phyloP scores from a whole-genome alignment of 2,329 filamentous ascomycete genomes.

The Dactylellina drechsleri region DNA sequence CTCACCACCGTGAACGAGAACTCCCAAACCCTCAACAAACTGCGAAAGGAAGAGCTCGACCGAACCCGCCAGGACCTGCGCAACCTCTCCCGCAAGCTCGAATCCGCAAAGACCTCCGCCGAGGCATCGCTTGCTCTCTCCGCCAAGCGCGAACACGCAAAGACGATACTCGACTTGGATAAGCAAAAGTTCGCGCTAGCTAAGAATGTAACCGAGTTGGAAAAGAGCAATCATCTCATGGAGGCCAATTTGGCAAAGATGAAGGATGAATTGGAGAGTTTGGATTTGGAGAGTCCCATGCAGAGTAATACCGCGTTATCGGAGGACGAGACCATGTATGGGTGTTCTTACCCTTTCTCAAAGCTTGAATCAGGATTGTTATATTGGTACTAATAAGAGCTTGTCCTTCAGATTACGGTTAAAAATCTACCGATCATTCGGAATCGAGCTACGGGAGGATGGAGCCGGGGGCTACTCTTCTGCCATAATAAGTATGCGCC shows the following conservation, averaged over 20 bases:
- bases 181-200: conserved; percentile 88
- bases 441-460: conserved; percentile 88
- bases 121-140: conserved; percentile 53
- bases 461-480: conserved; percentile 82
- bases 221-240: conserved; percentile 76
- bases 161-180: conserved; percentile 89
- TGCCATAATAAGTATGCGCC: conserved; percentile 64
- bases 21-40: conserved; percentile 81
- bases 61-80: conserved; percentile 55
- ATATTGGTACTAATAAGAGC: conserved; percentile 12
- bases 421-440: conserved; percentile 89
- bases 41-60: conserved; percentile 69
- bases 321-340: conserved; percentile 61
- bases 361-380: not conserved
- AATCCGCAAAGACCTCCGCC: conserved; percentile 55
- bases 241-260: conserved; percentile 70
- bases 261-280: conserved; percentile 65
- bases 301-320: conserved; percentile 58
- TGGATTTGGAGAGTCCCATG: conserved; percentile 57
- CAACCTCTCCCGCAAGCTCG: conserved; percentile 55
- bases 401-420: conserved; percentile 72
- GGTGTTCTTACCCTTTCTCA: not conserved
- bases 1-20: conserved; percentile 86
- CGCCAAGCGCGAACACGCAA: conserved; percentile 61
- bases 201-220: conserved; percentile 80